These are phyloP conservation scores for Cladosporium sp. DNA, from an alignment of 2,329 filamentous ascomycete genomes.

Conservation along the genomic window DNA sequence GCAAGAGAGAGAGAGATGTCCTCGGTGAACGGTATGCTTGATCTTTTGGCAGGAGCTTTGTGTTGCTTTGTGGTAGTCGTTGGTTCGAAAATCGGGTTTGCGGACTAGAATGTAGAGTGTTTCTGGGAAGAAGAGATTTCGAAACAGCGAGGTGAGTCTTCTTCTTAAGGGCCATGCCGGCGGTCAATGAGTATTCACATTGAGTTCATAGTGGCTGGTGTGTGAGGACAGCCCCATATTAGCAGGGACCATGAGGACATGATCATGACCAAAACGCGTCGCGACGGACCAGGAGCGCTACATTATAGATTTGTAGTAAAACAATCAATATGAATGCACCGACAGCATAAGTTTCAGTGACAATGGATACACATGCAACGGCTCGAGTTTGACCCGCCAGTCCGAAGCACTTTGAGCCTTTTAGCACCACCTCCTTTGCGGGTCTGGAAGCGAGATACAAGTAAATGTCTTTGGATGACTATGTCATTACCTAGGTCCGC, in stretches of 20 bases:
- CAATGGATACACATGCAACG: background rate
- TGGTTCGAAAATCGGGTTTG: background rate
- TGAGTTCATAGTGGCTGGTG: background rate
- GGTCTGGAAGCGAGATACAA: background rate
- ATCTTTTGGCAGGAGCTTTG: background rate
- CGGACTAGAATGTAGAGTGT: background rate
- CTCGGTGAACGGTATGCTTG: background rate
- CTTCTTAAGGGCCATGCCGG: background rate
- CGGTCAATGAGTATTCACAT: background rate
- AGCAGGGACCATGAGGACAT: background rate
- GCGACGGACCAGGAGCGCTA: background rate
- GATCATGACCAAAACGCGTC: background rate
- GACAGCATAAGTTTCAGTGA: background rate
- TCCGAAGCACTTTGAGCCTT: background rate
- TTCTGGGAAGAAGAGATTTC: background rate
- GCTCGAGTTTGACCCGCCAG: background rate
- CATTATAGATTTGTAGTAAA: no score
- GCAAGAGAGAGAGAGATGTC: background rate
- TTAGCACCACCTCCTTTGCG: background rate
- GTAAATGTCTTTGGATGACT: background rate
- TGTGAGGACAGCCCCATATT: slow-evolving; percentile 1
- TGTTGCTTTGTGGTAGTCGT: background rate
- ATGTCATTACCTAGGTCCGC: background rate
- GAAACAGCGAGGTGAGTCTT: background rate
- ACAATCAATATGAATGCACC: background rate